Evolutionary conservation across 208 protist genomes (phyloP), one percentile per base, ranked within the genome.

Genomic region (Acanthamoeba healyi): DNA sequence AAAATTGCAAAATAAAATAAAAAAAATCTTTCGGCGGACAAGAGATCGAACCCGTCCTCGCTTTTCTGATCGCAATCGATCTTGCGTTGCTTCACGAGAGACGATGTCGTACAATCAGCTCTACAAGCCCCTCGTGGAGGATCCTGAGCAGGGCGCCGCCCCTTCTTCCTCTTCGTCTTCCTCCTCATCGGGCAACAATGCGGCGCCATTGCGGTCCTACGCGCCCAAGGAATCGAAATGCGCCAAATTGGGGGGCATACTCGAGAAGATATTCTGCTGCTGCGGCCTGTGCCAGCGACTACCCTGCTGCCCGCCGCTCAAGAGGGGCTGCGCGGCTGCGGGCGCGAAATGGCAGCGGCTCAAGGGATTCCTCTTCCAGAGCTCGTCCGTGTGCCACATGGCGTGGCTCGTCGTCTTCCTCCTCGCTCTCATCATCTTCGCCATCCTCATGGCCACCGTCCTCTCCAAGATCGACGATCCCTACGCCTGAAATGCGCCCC

Each of bases 361-460:
- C 7, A 86, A 86, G 77, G 34, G 2, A 19, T 86, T 86, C 44
- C 77, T 86, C 38, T 86, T 86, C 77, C 77, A 86, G 44, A 58
- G 46, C 77, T 86, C 77, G 77, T 86, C 77, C 29, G 77, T 86
- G 77, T 86, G 77, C 77, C 77, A 86, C 34, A 38, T 58, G 42
- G 77, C 77, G n/a, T 86, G 77, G 77, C 77, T 86, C 44, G 14
- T 38, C 19, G 24, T 58, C 5, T 86, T 86, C 77, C 77, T 86
- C 38, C 46, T 86, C 19, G 77, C 34, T 1, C 29, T 86, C 29
- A 32, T 86, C 9, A 32, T 86, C 77, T 86, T 86, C 32, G 77
- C 77, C 44, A 58, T 86, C 77, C 77, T 86, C 22, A 86, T 86
- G 77, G 77, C 77, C 10, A 86, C 77, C 9, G n/a, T 86, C 22